Evolutionary conservation across 805 yeast genomes (phyloP).

Genomic region (Metschnikowia reukaufii): DNA sequence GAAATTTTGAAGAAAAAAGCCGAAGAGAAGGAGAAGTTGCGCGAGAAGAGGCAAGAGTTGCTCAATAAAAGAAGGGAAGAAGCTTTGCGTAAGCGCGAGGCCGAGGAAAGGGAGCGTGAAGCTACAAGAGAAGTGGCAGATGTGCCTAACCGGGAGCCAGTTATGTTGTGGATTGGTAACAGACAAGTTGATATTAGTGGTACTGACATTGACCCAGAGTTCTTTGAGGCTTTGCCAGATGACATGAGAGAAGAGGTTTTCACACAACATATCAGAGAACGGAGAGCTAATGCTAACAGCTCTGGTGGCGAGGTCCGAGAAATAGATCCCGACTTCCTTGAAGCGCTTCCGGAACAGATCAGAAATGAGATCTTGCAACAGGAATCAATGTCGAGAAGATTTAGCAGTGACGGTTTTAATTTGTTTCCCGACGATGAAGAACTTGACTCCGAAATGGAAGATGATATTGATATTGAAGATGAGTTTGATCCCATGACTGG

Average conservation of each 20-base stretch:
- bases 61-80: slow-evolving; percentile 32
- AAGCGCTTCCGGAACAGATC: slow-evolving; percentile 71
- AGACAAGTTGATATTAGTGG: slow-evolving; percentile 82
- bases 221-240: slow-evolving; percentile 85
- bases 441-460: slow-evolving; percentile 23
- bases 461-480: slow-evolving; percentile 25
- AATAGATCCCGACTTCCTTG: slow-evolving; percentile 75
- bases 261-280: slow-evolving; percentile 76
- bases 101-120: slow-evolving; percentile 25
- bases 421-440: slow-evolving; percentile 22
- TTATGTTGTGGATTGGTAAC: slow-evolving; percentile 73
- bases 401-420: slow-evolving; percentile 22
- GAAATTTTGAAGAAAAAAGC: slow-evolving; percentile 31
- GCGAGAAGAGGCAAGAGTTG: slow-evolving; percentile 31
- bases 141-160: slow-evolving; percentile 40
- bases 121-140: slow-evolving; percentile 3
- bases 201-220: slow-evolving; percentile 89
- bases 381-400: slow-evolving; percentile 48
- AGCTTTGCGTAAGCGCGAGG: slow-evolving; percentile 27
- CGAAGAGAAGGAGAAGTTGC: slow-evolving; percentile 27
- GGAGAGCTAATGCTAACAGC: slow-evolving; percentile 57
- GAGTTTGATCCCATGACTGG: slow-evolving; percentile 16
- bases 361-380: slow-evolving; percentile 63
- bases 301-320: slow-evolving; percentile 53
- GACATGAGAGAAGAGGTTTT: slow-evolving; percentile 92